Conservation (phyloP, 192 early-diverging fungal genomes). For the Diversispora eburnea region DNA sequence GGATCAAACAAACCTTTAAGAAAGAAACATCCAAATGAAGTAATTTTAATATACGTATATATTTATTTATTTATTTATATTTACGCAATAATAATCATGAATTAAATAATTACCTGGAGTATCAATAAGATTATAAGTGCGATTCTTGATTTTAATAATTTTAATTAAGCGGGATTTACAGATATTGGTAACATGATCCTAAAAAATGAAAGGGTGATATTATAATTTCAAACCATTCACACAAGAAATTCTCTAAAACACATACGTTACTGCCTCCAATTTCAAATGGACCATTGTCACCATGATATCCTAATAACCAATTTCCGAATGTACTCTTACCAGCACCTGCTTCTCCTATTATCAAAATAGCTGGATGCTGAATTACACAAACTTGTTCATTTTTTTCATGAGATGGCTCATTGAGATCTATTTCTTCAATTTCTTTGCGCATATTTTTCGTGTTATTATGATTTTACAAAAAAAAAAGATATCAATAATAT, state of each 20-base stretch:
- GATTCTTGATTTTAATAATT: background rate
- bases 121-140: background rate
- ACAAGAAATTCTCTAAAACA: background rate
- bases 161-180: background rate
- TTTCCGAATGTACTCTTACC: slow-evolving; percentile 12
- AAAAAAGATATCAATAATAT: too few relatives aligned
- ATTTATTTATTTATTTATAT: too few relatives aligned
- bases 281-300: background rate
- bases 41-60: too few relatives aligned
- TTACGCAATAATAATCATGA: too few relatives aligned
- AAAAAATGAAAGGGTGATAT: background rate
- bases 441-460: too few relatives aligned
- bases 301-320: slow-evolving; percentile 9
- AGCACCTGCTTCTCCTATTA: background rate
- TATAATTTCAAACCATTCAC: background rate
- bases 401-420: too few relatives aligned
- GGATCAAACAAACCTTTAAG: background rate
- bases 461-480: too few relatives aligned
- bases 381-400: too few relatives aligned
- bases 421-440: too few relatives aligned
- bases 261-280: background rate
- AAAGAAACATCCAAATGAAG: too few relatives aligned
- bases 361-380: too few relatives aligned
- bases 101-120: background rate
- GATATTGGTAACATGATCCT: background rate